Evolutionary conservation across 768 basidiomycete genomes (phyloP).

Genomic region (Lactarius deliciosus): DNA sequence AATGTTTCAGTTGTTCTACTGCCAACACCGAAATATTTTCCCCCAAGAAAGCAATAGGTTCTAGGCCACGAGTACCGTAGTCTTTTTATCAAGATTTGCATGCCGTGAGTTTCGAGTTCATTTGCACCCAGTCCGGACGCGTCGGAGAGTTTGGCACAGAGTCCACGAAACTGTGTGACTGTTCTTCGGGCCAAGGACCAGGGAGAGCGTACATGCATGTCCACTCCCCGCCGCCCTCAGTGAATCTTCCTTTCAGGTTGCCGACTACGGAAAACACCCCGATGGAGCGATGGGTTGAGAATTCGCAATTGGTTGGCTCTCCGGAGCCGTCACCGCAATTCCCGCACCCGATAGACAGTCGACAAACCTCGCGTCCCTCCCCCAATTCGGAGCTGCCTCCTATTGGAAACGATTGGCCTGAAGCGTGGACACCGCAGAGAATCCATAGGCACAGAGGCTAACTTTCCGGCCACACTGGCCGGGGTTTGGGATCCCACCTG

Average conservation of each 20-base stretch:
- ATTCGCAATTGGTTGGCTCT: background rate
- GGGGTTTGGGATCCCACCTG: background rate
- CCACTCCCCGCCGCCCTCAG: background rate
- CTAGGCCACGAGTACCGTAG: constrained; percentile 27
- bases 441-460: constrained; percentile 9
- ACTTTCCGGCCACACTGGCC: background rate
- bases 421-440: constrained; percentile 23
- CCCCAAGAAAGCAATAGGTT: constrained; percentile 21
- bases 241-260: background rate
- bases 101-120: background rate
- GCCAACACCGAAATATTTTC: background rate
- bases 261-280: background rate
- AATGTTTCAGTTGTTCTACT: background rate
- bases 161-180: constrained; percentile 26
- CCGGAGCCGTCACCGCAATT: background rate
- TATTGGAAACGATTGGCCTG: constrained; percentile 22
- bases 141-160: constrained; percentile 23
- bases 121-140: constrained; percentile 20
- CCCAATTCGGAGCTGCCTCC: constrained; percentile 5
- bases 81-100: background rate
- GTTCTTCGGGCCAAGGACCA: constrained; percentile 26
- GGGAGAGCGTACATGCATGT: constrained; percentile 18
- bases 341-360: too few species aligned
- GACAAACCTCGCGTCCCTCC: background rate
- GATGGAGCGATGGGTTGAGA: background rate